Evolutionary conservation across 495 filamentous ascomycete genomes (phyloP).

Genomic region (Cercophora scortea): DNA sequence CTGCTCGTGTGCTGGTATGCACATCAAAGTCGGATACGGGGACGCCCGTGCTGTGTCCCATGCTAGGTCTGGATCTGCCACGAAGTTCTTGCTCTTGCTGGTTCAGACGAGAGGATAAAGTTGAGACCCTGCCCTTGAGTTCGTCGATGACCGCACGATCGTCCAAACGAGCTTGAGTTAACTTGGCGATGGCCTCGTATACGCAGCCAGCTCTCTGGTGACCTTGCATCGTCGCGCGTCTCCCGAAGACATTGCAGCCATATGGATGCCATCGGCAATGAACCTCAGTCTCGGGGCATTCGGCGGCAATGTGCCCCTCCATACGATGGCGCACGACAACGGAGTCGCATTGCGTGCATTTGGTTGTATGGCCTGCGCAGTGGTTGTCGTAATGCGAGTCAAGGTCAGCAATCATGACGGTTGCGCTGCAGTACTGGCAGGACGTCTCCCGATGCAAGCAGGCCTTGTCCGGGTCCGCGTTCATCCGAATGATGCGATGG

Average conservation of each 20-base stretch:
- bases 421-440: constrained; percentile 40
- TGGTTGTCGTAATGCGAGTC: constrained; percentile 29
- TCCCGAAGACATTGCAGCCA: constrained; percentile 30
- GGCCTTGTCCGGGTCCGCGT: constrained; percentile 24
- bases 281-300: constrained; percentile 30
- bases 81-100: neutral
- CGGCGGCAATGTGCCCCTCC: constrained; percentile 28
- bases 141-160: constrained; percentile 21
- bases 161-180: constrained; percentile 12
- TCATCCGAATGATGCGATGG: constrained; percentile 27
- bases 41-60: neutral
- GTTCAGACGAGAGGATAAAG: neutral
- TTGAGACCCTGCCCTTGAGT: constrained; percentile 12
- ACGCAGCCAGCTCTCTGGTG: constrained; percentile 21
- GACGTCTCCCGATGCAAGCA: constrained; percentile 39
- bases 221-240: constrained; percentile 20
- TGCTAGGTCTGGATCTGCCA: neutral
- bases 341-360: constrained; percentile 30
- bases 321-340: constrained; percentile 31
- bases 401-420: constrained; percentile 28
- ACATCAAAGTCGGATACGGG: neutral
- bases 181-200: constrained; percentile 17
- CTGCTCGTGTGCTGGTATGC: constrained; percentile 4
- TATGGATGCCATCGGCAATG: constrained; percentile 34
- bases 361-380: constrained; percentile 23